A percentile compares a stretch with the other conserved stretches of the same genome.
Evolutionary conservation across 148 eudicot genomes (phyloP).

Genomic region (Fagopyrum homotropicum): DNA sequence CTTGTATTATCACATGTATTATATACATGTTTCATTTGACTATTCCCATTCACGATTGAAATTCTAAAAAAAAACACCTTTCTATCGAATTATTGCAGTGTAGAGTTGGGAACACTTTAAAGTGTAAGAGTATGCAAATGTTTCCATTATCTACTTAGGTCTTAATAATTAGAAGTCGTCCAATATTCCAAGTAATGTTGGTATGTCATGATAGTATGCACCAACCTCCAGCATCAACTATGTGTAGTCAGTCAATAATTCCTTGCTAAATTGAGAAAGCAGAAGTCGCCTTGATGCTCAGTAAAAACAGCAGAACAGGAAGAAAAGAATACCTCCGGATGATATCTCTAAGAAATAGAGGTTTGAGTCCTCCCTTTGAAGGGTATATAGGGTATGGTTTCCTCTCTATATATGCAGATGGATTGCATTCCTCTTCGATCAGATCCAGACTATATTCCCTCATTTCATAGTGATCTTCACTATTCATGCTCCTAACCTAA

Average conservation of each 20-base stretch:
- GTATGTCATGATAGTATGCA: not conserved
- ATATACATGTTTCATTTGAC: conserved; percentile 4
- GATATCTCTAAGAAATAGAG: conserved; percentile 55
- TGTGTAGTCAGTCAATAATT: not conserved
- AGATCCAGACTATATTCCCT: conserved; percentile 75
- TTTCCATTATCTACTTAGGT: not conserved
- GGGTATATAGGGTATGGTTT: conserved; percentile 85
- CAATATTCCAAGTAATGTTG: not conserved
- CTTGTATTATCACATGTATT: not conserved
- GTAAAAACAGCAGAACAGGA: not conserved
- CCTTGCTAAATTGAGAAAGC: not conserved
- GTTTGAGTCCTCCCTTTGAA: conserved; percentile 73
- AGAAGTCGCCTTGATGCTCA: not conserved
- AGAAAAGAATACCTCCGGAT: conserved; percentile 50
- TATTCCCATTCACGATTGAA: not conserved
- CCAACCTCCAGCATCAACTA: not conserved
- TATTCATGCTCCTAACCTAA: conserved; percentile 60
- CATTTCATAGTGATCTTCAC: conserved; percentile 75
- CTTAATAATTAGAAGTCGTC: not conserved
- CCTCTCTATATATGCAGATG: conserved; percentile 41
- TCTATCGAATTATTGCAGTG: not conserved
- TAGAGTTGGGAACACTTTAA: not conserved
- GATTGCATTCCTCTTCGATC: conserved; percentile 52
- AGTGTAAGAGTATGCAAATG: not conserved
- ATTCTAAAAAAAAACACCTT: not conserved